Base-by-base conservation (phyloP, 139 green algal species). In the Gonium pectorale region DNA sequence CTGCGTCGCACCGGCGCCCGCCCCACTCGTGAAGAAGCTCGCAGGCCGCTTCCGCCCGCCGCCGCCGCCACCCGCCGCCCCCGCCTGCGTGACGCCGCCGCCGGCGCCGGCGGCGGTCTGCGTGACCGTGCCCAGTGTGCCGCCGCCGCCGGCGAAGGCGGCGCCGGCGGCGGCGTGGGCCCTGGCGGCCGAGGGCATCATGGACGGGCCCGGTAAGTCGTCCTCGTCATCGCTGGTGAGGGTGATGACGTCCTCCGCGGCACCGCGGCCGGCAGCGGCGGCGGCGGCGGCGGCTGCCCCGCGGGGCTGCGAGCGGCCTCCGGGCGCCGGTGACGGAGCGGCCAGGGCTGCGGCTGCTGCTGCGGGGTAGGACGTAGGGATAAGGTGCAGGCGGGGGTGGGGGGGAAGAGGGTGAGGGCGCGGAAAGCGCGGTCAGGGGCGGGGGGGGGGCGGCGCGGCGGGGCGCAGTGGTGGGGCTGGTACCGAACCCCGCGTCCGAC, bases 11-110 rank as follows among this genome's bases (percentile, higher is more conserved):
- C 37, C 62, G 4, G 24, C n/a, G n/a, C n/a, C n/a, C n/a, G n/a
- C n/a, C 3, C 78, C 41, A 24, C 44, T 69, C 6, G 41, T 35
- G 62, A 84, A 67, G 44, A 84, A 84, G 78, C 78, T 84, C 2
- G 78, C 78, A 26, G 78, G 78, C 26, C 78, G 78, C 78, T 84
- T 84, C 27, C 78, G 38, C 24, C 63, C 78, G 26, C 78, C 78
- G 41, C 15, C 40, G 1, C 31, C 38, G 9, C 54, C 54, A 29
- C 15, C 77, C 5, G 4, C 40, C 31, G 41, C 44, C 21, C 73
- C 73, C 38, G 5, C 27, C 29, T 33, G 41, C 31, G 75, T 83
- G 60, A 40, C 26, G 1, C 38, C 43, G 0, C 60, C 49, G 44
- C 33, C 26, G 44, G 11, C 1, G 27, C 26, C 54, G 2, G 56